Percentiles rank a stretch among this genome's conserved stretches.
Evolutionary conservation across 2,329 filamentous ascomycete genomes (phyloP).

Genomic region (Sporothrix brasiliensis): DNA sequence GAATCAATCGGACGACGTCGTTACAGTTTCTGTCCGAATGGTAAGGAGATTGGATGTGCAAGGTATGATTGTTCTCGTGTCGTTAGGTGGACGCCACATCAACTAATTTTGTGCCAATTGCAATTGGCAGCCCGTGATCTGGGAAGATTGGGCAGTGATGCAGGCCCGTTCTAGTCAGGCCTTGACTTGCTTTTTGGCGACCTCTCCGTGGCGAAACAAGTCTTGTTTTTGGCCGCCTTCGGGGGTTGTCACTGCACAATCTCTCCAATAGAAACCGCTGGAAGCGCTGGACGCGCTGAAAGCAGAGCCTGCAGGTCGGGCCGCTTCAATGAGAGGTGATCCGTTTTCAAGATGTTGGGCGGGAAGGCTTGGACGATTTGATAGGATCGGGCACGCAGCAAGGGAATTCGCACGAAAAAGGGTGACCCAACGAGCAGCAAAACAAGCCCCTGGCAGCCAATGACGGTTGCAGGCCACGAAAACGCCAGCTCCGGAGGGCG

Average conservation of each 20-base stretch:
- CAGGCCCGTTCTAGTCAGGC: conserved; percentile 25
- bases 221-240: not conserved
- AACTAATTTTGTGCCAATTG: not conserved
- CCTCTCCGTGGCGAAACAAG: conserved; percentile 27
- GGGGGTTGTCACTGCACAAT: not conserved
- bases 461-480: conserved; percentile 23
- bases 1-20: conserved; percentile 10
- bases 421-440: conserved; percentile 3
- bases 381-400: conserved; percentile 14
- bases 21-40: conserved; percentile 11
- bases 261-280: conserved; percentile 3
- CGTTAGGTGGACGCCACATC: not conserved
- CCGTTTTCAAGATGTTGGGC: conserved; percentile 5
- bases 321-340: not conserved
- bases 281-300: too few relatives aligned
- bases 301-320: not conserved
- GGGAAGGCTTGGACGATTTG: not conserved
- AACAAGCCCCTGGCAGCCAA: conserved; percentile 18
- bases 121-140: not conserved
- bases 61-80: not conserved
- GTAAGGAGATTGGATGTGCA: not conserved
- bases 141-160: conserved; percentile 30
- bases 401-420: not conserved
- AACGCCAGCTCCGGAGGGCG: conserved; percentile 6
- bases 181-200: conserved; percentile 1